Percentiles rank a stretch among this genome's conserved stretches.
Evolutionary conservation across 345 rosid genomes (phyloP).

Genomic region (Microcos paniculata): DNA sequence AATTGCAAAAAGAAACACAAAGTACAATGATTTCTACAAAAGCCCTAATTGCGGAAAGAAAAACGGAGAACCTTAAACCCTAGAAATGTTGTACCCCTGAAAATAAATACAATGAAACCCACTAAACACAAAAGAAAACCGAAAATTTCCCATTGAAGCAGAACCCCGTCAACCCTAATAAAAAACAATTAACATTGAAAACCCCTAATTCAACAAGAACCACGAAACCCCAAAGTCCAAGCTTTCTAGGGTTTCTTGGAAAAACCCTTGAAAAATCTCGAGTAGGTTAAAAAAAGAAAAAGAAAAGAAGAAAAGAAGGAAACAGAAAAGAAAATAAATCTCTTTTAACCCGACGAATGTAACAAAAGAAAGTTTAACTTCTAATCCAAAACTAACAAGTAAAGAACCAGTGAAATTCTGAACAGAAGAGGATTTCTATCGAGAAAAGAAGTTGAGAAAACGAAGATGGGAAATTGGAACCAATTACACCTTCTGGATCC

Average conservation of each 20-base stretch:
- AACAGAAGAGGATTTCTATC: background rate
- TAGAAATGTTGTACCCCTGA: background rate
- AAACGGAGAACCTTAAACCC: slow-evolving; percentile 10
- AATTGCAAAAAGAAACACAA: slow-evolving; percentile 6
- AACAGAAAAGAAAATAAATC: background rate
- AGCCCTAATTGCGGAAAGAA: background rate
- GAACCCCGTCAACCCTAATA: background rate
- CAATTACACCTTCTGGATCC: background rate
- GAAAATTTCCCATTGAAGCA: background rate
- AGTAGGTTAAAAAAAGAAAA: background rate
- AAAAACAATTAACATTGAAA: background rate
- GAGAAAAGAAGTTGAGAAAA: background rate
- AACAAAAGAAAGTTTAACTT: background rate
- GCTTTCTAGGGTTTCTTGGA: background rate
- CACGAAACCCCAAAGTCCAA: background rate
- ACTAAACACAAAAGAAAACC: background rate
- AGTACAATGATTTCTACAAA: background rate
- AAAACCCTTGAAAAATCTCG: background rate
- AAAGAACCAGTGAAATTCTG: background rate
- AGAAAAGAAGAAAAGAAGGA: background rate
- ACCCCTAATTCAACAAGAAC: background rate
- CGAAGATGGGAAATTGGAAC: background rate
- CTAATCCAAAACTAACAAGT: background rate
- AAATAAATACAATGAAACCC: background rate
- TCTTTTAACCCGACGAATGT: background rate